phyloP scores from a whole-genome alignment of 129 eudicot species.

The Artemisia tridentata region DNA sequence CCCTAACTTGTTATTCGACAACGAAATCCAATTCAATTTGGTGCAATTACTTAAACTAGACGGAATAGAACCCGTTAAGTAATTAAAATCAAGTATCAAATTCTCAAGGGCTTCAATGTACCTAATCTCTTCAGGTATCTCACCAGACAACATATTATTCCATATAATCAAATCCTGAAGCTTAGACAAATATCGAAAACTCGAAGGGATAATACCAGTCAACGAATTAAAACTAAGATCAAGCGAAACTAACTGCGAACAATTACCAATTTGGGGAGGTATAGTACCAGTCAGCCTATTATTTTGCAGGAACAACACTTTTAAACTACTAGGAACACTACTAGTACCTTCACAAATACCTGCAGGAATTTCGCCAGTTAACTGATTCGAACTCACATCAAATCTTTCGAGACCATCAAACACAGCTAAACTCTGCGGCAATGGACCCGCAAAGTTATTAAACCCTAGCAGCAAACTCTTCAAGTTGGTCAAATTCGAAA shows the following conservation, averaged over 20 bases:
- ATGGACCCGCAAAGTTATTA: slow-evolving; percentile 44
- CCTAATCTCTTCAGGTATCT: slow-evolving; percentile 81
- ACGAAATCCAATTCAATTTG: slow-evolving; percentile 76
- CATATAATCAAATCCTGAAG: slow-evolving; percentile 74
- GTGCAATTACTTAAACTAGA: slow-evolving; percentile 68
- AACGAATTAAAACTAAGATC: slow-evolving; percentile 86
- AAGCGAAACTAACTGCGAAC: slow-evolving; percentile 69
- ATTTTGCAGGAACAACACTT: slow-evolving; percentile 77
- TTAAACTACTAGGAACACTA: slow-evolving; percentile 32
- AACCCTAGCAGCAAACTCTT: slow-evolving; percentile 47
- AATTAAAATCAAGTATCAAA: slow-evolving; percentile 78
- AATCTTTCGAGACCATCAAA: slow-evolving; percentile 44
- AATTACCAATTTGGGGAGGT: slow-evolving; percentile 62
- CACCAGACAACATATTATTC: slow-evolving; percentile 82
- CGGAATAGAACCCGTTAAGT: slow-evolving; percentile 64
- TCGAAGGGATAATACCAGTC: slow-evolving; percentile 68
- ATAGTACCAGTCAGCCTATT: slow-evolving; percentile 60
- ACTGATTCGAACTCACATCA: slow-evolving; percentile 67
- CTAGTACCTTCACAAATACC: slow-evolving; percentile 40
- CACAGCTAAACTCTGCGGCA: slow-evolving; percentile 50
- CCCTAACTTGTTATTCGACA: slow-evolving; percentile 57
- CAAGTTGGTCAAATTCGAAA: slow-evolving; percentile 46
- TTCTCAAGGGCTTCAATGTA: slow-evolving; percentile 56
- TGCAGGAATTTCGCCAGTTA: slow-evolving; percentile 54
- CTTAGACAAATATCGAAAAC: slow-evolving; percentile 61